Base-by-base conservation (phyloP, 352 stramenopile species). In the Pythium apleroticum region DNA sequence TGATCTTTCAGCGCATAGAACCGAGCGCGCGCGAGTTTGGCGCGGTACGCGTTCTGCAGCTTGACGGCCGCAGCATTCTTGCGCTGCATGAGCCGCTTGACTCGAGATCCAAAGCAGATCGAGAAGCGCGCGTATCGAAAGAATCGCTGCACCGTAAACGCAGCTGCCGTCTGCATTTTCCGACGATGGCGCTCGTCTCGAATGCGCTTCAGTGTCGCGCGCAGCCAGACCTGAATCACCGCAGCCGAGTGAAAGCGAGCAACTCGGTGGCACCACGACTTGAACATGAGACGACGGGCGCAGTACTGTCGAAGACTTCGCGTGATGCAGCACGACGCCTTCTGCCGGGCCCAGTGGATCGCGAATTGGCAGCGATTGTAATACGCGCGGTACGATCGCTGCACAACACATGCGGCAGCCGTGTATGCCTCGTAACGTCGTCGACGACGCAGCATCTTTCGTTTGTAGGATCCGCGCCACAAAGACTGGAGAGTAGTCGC, bases 1-100 rank as follows among this genome's bases (percentile, higher is more conserved):
- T 63, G 56, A 49, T 88, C 82, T 49, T 86, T 84, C n/a, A 93
- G 65, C 11, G 68, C 68, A 65, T 90, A 81, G 53, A 93, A 87
- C 1, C 68, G 71, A 9, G 61, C 61, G 5, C 84, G 80, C 12
- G 84, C 80, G 7, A 75, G 52, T 48, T 88, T 90, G 3, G 80
- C 72, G 27, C 84, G 80, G 63, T 86, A 93, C 7, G 79, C 78
- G 22, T 74, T 78, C 52, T 91, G 84, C 8, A 93, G 63, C 25
- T 60, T 69, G 33, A 80, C 68, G 3, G 83, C 76, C 0, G 77
- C 81, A 0, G 46, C 60, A 0, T 55, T 71, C 49, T 71, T 80
- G 24, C 43, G 52, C 15, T 75, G 57, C 4, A 78, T 8, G 24
- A 76, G 15, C 1, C 48, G 62, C 37, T 73, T 65, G 17, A 91